phyloP scores from a whole-genome alignment of 495 filamentous ascomycete species.

The Umbilicaria muhlenbergii region DNA sequence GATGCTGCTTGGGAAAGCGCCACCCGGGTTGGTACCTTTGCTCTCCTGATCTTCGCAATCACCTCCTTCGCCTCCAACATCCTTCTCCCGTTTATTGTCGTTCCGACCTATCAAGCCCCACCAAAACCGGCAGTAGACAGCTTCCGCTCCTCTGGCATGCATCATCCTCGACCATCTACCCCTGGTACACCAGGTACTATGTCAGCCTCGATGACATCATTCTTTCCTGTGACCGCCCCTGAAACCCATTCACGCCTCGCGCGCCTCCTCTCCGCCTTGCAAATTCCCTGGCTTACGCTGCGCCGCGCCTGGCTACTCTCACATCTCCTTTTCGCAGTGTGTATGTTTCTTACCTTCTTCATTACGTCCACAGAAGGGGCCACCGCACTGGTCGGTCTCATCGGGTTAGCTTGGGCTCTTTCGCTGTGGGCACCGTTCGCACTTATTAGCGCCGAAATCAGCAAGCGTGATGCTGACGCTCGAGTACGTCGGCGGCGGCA shows the following conservation, averaged over 20 bases:
- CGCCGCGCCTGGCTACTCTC: constrained; percentile 73
- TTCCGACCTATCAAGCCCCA: constrained; percentile 44
- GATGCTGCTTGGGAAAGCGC: constrained; percentile 66
- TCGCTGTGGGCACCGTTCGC: constrained; percentile 88
- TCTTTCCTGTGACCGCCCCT: constrained; percentile 3
- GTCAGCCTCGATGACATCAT: constrained; percentile 5
- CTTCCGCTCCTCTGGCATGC: constrained; percentile 1
- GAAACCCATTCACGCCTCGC: constrained; percentile 11
- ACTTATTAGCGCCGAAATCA: constrained; percentile 76
- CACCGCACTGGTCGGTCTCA: constrained; percentile 56
- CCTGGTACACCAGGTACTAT: constrained; percentile 4
- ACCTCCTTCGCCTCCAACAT: constrained; percentile 66
- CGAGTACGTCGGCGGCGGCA: constrained; percentile 31
- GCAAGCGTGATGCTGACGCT: constrained; percentile 54
- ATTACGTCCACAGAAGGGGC: constrained; percentile 48
- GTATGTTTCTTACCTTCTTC: constrained; percentile 71
- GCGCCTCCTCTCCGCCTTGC: constrained; percentile 34
- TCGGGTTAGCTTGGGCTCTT: constrained; percentile 79
- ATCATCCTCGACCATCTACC: background rate
- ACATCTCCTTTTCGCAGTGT: constrained; percentile 59
- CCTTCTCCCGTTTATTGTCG: constrained; percentile 66
- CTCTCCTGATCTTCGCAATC: constrained; percentile 73
- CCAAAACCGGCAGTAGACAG: constrained; percentile 4
- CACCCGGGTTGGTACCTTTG: constrained; percentile 69
- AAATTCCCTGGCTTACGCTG: constrained; percentile 68